These are phyloP conservation scores for Paecilomyces sp. DNA, from an alignment of 2,329 filamentous ascomycete genomes.

Conservation along the genomic window DNA sequence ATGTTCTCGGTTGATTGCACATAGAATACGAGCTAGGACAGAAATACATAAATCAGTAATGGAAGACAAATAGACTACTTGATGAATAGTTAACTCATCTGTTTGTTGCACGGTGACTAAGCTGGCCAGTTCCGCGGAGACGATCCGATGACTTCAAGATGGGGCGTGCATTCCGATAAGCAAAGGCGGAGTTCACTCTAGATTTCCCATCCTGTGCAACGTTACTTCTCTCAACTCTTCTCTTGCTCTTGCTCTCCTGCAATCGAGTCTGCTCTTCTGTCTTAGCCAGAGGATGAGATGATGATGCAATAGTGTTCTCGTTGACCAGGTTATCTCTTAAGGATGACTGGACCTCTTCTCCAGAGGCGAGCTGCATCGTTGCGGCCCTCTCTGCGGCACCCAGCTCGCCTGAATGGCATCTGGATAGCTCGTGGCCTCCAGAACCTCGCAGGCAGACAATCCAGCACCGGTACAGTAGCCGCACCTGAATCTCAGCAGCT, in stretches of 20 bases:
- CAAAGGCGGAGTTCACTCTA: neutral
- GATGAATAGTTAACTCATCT: no score
- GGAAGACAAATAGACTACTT: no score
- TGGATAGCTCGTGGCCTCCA: neutral
- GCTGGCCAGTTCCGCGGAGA: neutral
- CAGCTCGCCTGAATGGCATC: neutral
- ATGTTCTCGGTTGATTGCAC: neutral
- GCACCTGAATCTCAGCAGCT: neutral
- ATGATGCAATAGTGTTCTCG: neutral
- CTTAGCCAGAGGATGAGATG: neutral
- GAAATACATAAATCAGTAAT: no score
- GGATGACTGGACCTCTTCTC: neutral
- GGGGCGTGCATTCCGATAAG: neutral
- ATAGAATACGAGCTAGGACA: no score
- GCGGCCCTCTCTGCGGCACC: neutral
- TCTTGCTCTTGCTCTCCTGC: neutral
- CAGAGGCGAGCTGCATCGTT: neutral
- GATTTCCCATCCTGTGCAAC: neutral
- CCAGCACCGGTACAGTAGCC: constrained; percentile 7
- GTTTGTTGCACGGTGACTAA: neutral
- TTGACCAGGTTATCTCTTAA: neutral
- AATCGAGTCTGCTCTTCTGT: neutral
- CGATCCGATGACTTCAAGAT: neutral
- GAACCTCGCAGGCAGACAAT: constrained; percentile 1
- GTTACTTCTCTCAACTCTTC: neutral